Percentiles rank a stretch among this genome's conserved stretches.
phyloP scores from a whole-genome alignment of 257 asterid genomes.

The Cinchona pubescens region DNA sequence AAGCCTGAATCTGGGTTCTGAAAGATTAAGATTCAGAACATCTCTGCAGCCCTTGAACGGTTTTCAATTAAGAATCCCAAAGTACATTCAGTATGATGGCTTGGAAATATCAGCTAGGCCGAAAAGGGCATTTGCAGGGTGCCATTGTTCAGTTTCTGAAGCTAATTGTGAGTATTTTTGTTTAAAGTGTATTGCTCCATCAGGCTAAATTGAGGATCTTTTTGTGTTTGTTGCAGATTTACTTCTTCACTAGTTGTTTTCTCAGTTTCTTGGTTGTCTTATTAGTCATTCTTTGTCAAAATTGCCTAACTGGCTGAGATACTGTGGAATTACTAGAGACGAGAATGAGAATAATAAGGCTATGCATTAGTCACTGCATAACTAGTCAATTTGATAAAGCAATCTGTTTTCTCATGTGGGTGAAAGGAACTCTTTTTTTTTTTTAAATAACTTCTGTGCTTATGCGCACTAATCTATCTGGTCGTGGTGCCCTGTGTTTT shows the following conservation, averaged over 20 bases:
- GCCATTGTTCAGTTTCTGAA: slow-evolving; percentile 39
- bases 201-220: not conserved
- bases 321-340: not conserved
- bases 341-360: not conserved
- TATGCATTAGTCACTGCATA: not conserved
- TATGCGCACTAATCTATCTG: not conserved
- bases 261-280: not conserved
- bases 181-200: not conserved
- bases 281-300: not conserved
- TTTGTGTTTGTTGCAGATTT: not conserved
- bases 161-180: slow-evolving; percentile 44
- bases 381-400: not conserved
- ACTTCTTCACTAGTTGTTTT: not conserved
- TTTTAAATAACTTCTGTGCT: too few relatives aligned
- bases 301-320: not conserved
- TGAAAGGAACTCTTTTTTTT: not conserved
- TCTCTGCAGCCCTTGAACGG: slow-evolving; percentile 33
- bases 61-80: slow-evolving; percentile 19
- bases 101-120: slow-evolving; percentile 37
- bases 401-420: not conserved
- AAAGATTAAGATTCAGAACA: slow-evolving; percentile 40
- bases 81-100: slow-evolving; percentile 34
- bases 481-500: not conserved
- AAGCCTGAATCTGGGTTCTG: slow-evolving; percentile 39
- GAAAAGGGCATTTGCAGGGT: slow-evolving; percentile 33